Conservation (phyloP, 306 rosid genomes). For the Coriaria nepalensis region DNA sequence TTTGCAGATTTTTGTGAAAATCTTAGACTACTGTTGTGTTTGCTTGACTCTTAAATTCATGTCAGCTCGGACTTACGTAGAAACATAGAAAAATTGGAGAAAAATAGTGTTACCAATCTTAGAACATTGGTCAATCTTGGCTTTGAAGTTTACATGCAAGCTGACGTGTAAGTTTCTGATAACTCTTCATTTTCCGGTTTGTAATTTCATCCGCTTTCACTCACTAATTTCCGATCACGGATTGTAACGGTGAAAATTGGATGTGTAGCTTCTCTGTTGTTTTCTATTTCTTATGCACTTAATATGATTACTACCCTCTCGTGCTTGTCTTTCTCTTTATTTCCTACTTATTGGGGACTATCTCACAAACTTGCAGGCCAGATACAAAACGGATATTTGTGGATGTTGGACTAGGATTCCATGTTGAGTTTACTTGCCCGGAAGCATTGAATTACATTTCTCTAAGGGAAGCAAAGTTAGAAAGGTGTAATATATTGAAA, state of each 20-base stretch:
- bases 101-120: slow-evolving; percentile 70
- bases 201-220: slow-evolving; percentile 1
- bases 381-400: slow-evolving; percentile 60
- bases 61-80: slow-evolving; percentile 65
- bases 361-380: slow-evolving; percentile 37
- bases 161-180: slow-evolving; percentile 69
- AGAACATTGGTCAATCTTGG: slow-evolving; percentile 83
- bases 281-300: no score
- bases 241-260: no score
- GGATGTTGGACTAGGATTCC: slow-evolving; percentile 89
- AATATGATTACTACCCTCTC: neutral
- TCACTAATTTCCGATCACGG: neutral
- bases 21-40: slow-evolving; percentile 8
- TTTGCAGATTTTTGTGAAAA: neutral
- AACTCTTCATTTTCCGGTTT: slow-evolving; percentile 5
- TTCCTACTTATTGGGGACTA: neutral
- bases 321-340: neutral
- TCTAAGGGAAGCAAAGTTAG: slow-evolving; percentile 60
- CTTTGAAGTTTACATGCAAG: slow-evolving; percentile 84
- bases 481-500: slow-evolving; percentile 31
- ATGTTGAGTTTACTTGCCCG: slow-evolving; percentile 87
- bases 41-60: slow-evolving; percentile 34
- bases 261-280: no score
- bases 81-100: slow-evolving; percentile 75
- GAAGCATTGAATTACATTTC: slow-evolving; percentile 67